A percentile compares a stretch with the other conserved stretches of the same genome.
Conservation (phyloP, 1,284 basidiomycete genomes). For the Naganishia cerealis region DNA sequence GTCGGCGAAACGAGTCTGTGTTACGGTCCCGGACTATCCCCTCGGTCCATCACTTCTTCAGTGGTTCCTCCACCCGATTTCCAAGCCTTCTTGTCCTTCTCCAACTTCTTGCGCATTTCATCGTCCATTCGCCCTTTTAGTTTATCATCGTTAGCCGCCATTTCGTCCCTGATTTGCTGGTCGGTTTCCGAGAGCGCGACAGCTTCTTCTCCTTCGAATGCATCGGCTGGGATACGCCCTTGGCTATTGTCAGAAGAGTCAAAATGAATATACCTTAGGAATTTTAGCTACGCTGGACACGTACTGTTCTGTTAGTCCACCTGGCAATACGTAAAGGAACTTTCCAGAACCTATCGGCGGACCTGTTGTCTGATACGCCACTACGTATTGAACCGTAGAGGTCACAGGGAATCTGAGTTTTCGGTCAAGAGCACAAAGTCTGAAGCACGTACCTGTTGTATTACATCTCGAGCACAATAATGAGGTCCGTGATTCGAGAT, state of each 20-base stretch:
- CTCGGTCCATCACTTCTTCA: slow-evolving; percentile 26
- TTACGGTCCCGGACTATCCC: slow-evolving; percentile 12
- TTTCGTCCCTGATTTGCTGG: slow-evolving; percentile 8
- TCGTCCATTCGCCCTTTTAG: slow-evolving; percentile 23
- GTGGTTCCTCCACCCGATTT: slow-evolving; percentile 19
- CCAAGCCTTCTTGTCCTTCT: slow-evolving; percentile 26
- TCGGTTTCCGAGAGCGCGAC: slow-evolving; percentile 19
- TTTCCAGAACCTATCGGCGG: slow-evolving; percentile 47
- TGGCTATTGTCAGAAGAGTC: slow-evolving; percentile 39
- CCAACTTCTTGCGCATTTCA: slow-evolving; percentile 21
- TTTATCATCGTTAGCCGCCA: slow-evolving; percentile 22
- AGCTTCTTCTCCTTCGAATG: slow-evolving; percentile 51
- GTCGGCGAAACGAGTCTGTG: background rate
- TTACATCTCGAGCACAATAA: slow-evolving; percentile 51
- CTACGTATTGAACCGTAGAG: slow-evolving; percentile 32
- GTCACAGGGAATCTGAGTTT: background rate
- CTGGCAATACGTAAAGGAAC: slow-evolving; percentile 52
- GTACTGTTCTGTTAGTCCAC: slow-evolving; percentile 52
- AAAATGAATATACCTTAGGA: background rate
- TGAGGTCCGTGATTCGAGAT: slow-evolving; percentile 48
- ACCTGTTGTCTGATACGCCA: slow-evolving; percentile 51
- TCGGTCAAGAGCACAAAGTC: background rate
- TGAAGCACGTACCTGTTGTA: slow-evolving; percentile 43
- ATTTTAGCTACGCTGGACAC: slow-evolving; percentile 21
- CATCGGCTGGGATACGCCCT: slow-evolving; percentile 52